Base-by-base conservation (phyloP, 1,284 basidiomycete species). In the Veloporphyrellus conicus region DNA sequence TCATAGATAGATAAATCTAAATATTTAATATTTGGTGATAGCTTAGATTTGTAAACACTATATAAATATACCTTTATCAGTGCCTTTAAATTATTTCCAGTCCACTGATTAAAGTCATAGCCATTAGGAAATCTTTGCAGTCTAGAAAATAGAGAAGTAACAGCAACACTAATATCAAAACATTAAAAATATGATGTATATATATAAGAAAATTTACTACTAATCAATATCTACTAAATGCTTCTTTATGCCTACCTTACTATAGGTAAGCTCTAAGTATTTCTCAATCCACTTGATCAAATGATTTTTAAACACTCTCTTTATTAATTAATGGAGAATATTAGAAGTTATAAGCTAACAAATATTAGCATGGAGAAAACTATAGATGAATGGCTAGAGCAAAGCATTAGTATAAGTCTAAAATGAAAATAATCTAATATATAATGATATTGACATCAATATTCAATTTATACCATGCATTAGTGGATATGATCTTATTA, bases 41-140 rank as follows among this genome's bases (percentile, higher is more conserved):
- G n/a, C n/a, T n/a, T n/a, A n/a, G n/a, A n/a, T n/a, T n/a, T n/a
- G n/a, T n/a, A n/a, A n/a, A n/a, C n/a, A n/a, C n/a, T n/a, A n/a
- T n/a, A n/a, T n/a, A n/a, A n/a, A n/a, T n/a, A n/a, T 12, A 52
- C 51, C 31, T 56, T 54, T 47, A 58, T 57, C 7, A 53, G 20
- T 6, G 49, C 56, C 32, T 58, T 55, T 9, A 47, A 58, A 23
- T 58, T 38, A 36, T 58, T 22, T 1, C 56, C 40, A 0, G 50
- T 58, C 51, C 56, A 58, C 16, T 58, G 54, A 1, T 4, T 41
- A 28, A 57, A 57, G 1, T 44, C 41, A 2, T 6, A 44, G 5
- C 55, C 46, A 9, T 57, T n/a, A 0, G 49, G 50, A 10, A 59
- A 59, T n/a, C 43, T n/a, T 12, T 37, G 6, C 7, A 52, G 37